Conservation (phyloP, 768 basidiomycete species). For the Boletales sp. region DNA sequence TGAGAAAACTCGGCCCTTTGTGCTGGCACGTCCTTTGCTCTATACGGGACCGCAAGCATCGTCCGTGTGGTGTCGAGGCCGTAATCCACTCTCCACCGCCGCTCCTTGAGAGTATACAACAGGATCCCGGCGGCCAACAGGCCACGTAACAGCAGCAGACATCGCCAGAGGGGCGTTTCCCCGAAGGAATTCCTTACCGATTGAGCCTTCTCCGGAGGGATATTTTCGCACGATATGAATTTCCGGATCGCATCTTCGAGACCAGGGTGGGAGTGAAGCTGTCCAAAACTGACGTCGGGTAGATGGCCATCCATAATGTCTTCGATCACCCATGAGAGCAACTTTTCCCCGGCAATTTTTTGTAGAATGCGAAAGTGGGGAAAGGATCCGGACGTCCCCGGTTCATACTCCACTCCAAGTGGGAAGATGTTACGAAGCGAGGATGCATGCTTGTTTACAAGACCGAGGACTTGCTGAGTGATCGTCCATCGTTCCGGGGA, state of each 20-base stretch:
- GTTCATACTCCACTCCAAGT: conserved; percentile 3
- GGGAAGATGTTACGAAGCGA: neutral
- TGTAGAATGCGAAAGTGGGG: conserved; percentile 17
- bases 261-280: neutral
- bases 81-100: conserved; percentile 51
- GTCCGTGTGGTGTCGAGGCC: conserved; percentile 42
- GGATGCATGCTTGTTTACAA: conserved; percentile 7
- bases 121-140: conserved; percentile 42
- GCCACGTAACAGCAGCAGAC: conserved; percentile 43
- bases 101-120: conserved; percentile 32
- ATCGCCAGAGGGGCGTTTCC: conserved; percentile 29
- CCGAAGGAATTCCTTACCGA: conserved; percentile 4
- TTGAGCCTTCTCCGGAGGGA: neutral
- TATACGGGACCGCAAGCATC: conserved; percentile 49
- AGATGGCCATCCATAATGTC: conserved; percentile 10
- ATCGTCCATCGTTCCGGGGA: conserved; percentile 32
- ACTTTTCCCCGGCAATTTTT: neutral
- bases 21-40: conserved; percentile 50
- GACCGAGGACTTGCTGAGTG: conserved; percentile 23
- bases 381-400: conserved; percentile 7
- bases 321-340: conserved; percentile 1
- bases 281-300: conserved; percentile 13
- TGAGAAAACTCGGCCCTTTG: conserved; percentile 49
- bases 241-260: conserved; percentile 1
- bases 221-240: conserved; percentile 14